phyloP scores from a whole-genome alignment of 2,329 filamentous ascomycete genomes.

The Alternaria sp. region DNA sequence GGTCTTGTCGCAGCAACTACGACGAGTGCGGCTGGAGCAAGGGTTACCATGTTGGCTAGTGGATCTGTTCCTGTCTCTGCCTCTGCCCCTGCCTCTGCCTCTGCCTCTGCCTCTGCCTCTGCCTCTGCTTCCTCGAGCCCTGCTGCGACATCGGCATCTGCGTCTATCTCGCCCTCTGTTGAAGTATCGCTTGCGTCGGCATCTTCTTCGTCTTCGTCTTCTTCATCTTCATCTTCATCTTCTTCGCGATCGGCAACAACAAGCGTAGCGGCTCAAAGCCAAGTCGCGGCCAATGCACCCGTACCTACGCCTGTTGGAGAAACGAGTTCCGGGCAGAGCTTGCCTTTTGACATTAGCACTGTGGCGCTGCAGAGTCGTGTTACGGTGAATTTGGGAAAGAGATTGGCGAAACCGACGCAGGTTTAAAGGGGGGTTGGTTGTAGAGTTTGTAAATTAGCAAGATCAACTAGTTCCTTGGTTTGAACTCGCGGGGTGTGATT shows the following conservation, averaged over 20 bases:
- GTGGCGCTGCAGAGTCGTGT: constrained; percentile 47
- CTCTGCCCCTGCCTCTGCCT: constrained; percentile 9
- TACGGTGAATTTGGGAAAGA: constrained; percentile 46
- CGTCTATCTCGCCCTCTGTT: background rate
- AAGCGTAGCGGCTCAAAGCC: constrained; percentile 32
- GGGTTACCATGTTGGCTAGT: constrained; percentile 30
- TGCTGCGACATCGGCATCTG: background rate
- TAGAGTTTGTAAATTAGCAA: constrained; percentile 10
- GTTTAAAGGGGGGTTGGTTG: constrained; percentile 19
- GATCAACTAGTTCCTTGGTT: background rate
- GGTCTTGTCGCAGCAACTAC: constrained; percentile 28
- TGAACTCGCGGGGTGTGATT: background rate
- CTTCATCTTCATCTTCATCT: constrained; percentile 3
- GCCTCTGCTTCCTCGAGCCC: constrained; percentile 2
- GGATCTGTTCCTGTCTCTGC: constrained; percentile 18
- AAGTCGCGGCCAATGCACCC: constrained; percentile 29
- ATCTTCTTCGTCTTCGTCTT: background rate
- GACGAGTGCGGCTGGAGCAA: constrained; percentile 29
- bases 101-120: constrained; percentile 13
- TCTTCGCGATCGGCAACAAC: constrained; percentile 18
- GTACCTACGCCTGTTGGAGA: constrained; percentile 23
- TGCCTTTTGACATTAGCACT: constrained; percentile 50
- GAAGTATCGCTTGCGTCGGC: background rate
- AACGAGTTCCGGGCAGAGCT: constrained; percentile 15
- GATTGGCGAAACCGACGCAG: constrained; percentile 34